Base-by-base conservation (phyloP, 2,329 filamentous ascomycete genomes). In the Corynespora cassiicola region DNA sequence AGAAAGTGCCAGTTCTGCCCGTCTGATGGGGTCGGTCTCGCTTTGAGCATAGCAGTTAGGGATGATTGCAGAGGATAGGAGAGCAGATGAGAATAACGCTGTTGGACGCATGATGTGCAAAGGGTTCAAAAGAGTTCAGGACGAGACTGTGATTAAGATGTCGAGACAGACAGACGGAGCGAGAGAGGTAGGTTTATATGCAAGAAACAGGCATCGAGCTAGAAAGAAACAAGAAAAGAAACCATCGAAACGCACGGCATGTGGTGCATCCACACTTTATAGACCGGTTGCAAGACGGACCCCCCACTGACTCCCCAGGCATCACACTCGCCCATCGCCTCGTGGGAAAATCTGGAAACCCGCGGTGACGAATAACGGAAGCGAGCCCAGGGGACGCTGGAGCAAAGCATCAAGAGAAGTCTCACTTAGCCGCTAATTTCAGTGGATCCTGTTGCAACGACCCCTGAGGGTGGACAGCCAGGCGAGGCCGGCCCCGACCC, bases 1-100 rank as follows among this genome's bases (percentile, higher is more conserved):
- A 15, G 64, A 55, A 2, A 75, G 55, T 3, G 70, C 72, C 7
- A 58, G 43, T 14, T 59, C 39, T 3, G 62, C 60, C 20, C 61
- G 58, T 23, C 43, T 38, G 7, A 39, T 53, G 7, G 61, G 51
- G 30, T 57, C 44, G n/a, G 40, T 39, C 14, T 31, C 7, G 18
- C 48, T 57, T 51, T 58, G 50, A 14, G 56, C 48, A 14, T 16
- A 56, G 4, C 31, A 28, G 34, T 61, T 60, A 58, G 58, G 32
- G 12, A 52, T 21, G 29, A 53, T 19, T 11, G 45, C 14, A 17
- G 45, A 18, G 22, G 46, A 35, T 4, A 59, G 32, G 11, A 58
- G 25, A 8, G 52, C 16, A 15, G 41, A 43, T 14, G 37, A 42
- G 16, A 54, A 10, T 3, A 54, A 37, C 15, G 22, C 22, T n/a